Evolutionary conservation across 2,329 filamentous ascomycete genomes (phyloP), one percentile per base, ranked within the genome.

Genomic region (Teratosphaeriaceae sp.): DNA sequence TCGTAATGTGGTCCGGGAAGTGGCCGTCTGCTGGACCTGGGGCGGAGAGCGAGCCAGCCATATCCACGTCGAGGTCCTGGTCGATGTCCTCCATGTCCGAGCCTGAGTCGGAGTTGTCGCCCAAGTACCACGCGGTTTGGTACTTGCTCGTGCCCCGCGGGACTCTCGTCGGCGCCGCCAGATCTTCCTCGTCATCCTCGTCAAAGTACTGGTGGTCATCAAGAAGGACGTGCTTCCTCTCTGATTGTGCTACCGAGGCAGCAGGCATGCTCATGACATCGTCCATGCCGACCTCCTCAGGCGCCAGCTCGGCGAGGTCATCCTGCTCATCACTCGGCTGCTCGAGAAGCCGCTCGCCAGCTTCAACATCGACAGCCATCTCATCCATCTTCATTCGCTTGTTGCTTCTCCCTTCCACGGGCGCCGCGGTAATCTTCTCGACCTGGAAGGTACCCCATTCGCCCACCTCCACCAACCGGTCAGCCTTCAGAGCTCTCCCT

Each of bases 131-230:
- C 8, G 90, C 89, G 18, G 89, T 78, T 67, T 98, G 92, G 65
- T 96, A 97, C 43, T 83, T 80, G 29, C 92, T 97, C 2, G 92
- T 98, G 50, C 92, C 92, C 65, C 82, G 86, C 1, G 92, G 92
- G 18, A 98, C 67, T 49, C 80, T 79, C 66, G 83, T 92, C 5
- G 86, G 85, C 23, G 70, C 67, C 26, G 74, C 66, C 15, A 79
- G 70, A 15, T 75, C 70, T 41, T 80, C 68, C 31, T 76, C 73
- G 41, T 92, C 84, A 36, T 92, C 88, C 33, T 97, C 90, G 0
- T 89, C 89, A 61, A 97, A 98, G 65, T 98, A 98, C 62, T 97
- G 90, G 63, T 98, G 90, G 53, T 97, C 90, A 54, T 98, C 92
- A 8, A 98, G 74, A 30, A 98, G 70, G 1, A 98, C 92, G 51